Evolutionary conservation across 2,329 filamentous ascomycete species (phyloP), one percentile per base, ranked within the genome.

Genomic region (Sarocladium brachiariae): DNA sequence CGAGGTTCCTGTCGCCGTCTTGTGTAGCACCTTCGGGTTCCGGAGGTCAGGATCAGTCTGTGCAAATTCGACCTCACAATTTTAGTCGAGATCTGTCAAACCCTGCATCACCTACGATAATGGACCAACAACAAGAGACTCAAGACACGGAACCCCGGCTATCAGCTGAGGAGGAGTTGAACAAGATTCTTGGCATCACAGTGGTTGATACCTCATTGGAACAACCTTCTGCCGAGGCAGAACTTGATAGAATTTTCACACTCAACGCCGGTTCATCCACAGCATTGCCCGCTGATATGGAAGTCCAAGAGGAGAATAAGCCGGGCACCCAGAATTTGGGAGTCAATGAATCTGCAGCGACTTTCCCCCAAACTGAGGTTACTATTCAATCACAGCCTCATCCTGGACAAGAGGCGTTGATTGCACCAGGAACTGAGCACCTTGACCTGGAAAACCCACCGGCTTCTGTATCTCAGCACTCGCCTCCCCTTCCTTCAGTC

Each of bases 121-220:
- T 39, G 48, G 48, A 50, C 3, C 8, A 30, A 21, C 25, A 43
- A 41, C 33, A 31, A 21, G 35, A n/a, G 33, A 16, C 25, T 3
- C 21, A 18, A 6, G 19, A 19, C 31, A 2, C 46, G 8, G 30
- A 27, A 16, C 27, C 53, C 23, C 49, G 37, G 39, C 49, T 48
- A 7, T 33, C 43, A n/a, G 53, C 51, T 19, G 45, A 49, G 7
- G 53, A 54, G 14, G 53, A 54, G 41, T 38, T 54, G 21, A 37
- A 47, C 30, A 50, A 52, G 24, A 27, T 54, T 9, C 51, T 54
- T 33, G 50, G 43, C n/a, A n/a, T 54, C 2, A 21, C 31, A 31
- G 43, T 25, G 5, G 43, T 25, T 13, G 43, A 25, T 9, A 6
- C 43, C 9, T n/a, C 43, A 19, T 47, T 23, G 24, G 24, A 19